Conservation (phyloP, 768 basidiomycete genomes). For the Tricholoma bakamatsutake region DNA sequence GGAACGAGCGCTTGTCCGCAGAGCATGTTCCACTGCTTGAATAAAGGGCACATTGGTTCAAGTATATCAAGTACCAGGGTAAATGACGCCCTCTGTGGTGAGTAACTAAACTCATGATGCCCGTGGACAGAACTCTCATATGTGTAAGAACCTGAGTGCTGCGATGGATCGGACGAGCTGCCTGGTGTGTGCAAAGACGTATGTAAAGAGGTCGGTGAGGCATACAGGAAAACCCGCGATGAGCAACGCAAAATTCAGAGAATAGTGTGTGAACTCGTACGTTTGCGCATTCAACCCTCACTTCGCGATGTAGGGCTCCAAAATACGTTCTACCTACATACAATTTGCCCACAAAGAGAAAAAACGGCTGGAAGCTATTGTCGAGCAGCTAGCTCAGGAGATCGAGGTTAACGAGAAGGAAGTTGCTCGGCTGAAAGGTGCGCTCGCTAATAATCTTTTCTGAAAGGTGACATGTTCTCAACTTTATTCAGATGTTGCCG, state of each 20-base stretch:
- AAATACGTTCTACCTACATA: conserved; percentile 87
- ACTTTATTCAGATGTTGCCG: conserved; percentile 56
- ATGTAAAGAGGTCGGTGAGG: conserved; percentile 73
- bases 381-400: conserved; percentile 49
- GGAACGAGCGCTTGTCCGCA: conserved; percentile 84
- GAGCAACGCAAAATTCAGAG: conserved; percentile 75
- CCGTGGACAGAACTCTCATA: conserved; percentile 10
- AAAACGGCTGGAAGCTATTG: conserved; percentile 64
- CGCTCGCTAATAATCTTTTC: background rate
- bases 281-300: background rate
- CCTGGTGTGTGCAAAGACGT: conserved; percentile 72
- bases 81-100: conserved; percentile 91
- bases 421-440: conserved; percentile 69
- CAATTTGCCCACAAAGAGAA: conserved; percentile 86
- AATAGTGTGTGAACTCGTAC: conserved; percentile 47
- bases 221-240: conserved; percentile 58
- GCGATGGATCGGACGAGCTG: conserved; percentile 93
- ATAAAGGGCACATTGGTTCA: conserved; percentile 82
- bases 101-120: conserved; percentile 18
- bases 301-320: conserved; percentile 58
- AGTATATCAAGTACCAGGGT: conserved; percentile 78
- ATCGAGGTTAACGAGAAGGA: conserved; percentile 64
- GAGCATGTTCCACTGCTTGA: conserved; percentile 76
- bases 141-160: conserved; percentile 76
- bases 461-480: background rate